Conservation (phyloP, 1,284 basidiomycete genomes). For the Ustilago curta region DNA sequence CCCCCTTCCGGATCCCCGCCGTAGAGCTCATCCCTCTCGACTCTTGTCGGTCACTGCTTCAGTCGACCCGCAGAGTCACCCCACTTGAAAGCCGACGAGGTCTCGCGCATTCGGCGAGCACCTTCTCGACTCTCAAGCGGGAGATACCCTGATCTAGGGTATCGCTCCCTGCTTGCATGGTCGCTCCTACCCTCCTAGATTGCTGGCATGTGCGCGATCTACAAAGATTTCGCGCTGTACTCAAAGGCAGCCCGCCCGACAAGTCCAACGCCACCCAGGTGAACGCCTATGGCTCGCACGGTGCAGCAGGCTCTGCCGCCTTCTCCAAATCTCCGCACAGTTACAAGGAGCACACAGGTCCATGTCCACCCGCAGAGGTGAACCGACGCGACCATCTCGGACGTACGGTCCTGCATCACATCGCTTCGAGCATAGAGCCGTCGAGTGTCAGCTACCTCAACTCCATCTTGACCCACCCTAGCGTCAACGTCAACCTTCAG, state of each 20-base stretch:
- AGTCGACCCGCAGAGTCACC: constrained; percentile 25
- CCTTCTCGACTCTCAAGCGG: constrained; percentile 37
- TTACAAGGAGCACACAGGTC: constrained; percentile 40
- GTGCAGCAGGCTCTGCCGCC: constrained; percentile 14
- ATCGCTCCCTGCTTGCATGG: constrained; percentile 52
- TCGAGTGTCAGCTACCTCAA: constrained; percentile 83
- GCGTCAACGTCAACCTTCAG: constrained; percentile 82
- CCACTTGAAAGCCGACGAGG: constrained; percentile 45
- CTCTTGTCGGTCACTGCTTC: constrained; percentile 14
- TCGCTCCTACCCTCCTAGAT: constrained; percentile 62
- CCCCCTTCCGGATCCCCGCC: neutral
- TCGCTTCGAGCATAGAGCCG: constrained; percentile 76
- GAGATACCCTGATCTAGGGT: constrained; percentile 49
- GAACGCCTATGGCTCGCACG: constrained; percentile 18
- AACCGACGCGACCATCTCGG: constrained; percentile 81
- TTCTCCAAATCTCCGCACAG: constrained; percentile 49
- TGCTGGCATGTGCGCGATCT: constrained; percentile 66
- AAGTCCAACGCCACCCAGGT: constrained; percentile 28
- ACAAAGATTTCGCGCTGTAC: constrained; percentile 61
- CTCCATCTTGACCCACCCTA: constrained; percentile 81
- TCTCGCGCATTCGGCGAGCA: constrained; percentile 26
- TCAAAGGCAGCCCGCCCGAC: constrained; percentile 58
- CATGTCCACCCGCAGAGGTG: constrained; percentile 73
- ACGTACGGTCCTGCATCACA: constrained; percentile 84
- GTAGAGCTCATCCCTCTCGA: neutral